Evolutionary conservation across 2,329 filamentous ascomycete species (phyloP).

Genomic region (Calonectria leucothoes): DNA sequence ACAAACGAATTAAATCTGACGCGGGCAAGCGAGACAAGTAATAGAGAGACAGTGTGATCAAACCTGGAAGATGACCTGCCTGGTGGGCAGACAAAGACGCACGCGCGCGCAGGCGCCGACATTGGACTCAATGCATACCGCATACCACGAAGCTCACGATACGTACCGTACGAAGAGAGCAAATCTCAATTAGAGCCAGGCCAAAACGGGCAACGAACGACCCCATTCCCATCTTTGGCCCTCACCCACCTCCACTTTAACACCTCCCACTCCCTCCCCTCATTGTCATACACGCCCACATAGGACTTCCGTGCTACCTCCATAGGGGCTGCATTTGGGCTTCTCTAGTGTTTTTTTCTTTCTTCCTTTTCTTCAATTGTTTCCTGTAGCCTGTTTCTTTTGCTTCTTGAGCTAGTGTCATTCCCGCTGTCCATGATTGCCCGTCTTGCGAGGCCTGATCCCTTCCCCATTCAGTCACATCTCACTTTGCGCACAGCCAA

Average conservation of each 20-base stretch:
- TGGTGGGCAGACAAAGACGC: conserved; percentile 1
- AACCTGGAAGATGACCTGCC: conserved; percentile 18
- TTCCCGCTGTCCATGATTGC: neutral
- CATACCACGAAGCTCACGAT: neutral
- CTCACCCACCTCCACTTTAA: neutral
- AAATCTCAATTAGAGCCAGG: conserved; percentile 3
- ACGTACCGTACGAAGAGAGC: neutral
- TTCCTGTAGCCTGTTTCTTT: neutral
- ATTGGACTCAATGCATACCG: neutral
- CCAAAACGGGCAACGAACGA: conserved; percentile 2
- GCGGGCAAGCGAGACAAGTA: conserved; percentile 6
- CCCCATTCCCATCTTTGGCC: conserved; percentile 6
- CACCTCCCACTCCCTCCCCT: neutral
- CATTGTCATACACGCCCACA: neutral
- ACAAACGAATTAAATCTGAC: conserved; percentile 5
- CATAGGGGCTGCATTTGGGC: neutral
- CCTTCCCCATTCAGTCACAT: neutral
- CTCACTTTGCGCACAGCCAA: neutral
- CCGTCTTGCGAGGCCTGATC: neutral
- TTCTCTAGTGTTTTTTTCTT: neutral
- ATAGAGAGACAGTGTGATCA: conserved; percentile 18
- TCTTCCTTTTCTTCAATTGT: neutral
- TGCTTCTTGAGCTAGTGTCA: neutral
- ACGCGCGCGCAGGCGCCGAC: neutral
- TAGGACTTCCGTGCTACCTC: neutral